Conservation (phyloP, 2,329 filamentous ascomycete genomes). For the Periconia sp. region DNA sequence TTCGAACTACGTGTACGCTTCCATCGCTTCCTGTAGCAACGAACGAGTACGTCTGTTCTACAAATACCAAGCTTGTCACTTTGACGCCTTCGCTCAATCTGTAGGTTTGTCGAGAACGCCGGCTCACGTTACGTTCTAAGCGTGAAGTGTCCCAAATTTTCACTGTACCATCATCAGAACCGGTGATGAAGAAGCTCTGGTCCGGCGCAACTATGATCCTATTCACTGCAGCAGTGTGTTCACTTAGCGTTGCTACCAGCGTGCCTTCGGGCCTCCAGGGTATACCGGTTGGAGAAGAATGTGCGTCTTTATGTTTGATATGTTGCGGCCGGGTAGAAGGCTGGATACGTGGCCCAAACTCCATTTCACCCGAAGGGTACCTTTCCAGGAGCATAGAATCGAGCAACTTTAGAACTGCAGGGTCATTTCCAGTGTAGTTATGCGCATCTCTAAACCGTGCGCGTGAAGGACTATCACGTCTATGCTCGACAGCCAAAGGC, state of each 20-base stretch:
- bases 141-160: slow-evolving; percentile 92
- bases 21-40: slow-evolving; percentile 88
- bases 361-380: slow-evolving; percentile 61
- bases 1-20: slow-evolving; percentile 77
- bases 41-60: slow-evolving; percentile 93
- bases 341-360: slow-evolving; percentile 78
- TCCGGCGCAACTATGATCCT: slow-evolving; percentile 83
- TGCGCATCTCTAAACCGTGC: slow-evolving; percentile 66
- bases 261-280: slow-evolving; percentile 83
- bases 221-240: slow-evolving; percentile 82
- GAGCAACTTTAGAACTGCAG: slow-evolving; percentile 64
- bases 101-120: slow-evolving; percentile 84
- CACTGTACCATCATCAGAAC: slow-evolving; percentile 85
- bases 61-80: slow-evolving; percentile 82
- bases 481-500: slow-evolving; percentile 34
- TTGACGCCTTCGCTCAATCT: slow-evolving; percentile 70
- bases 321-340: slow-evolving; percentile 60
- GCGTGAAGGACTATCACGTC: slow-evolving; percentile 33
- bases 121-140: slow-evolving; percentile 86
- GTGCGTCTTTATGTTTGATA: slow-evolving; percentile 58
- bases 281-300: slow-evolving; percentile 51
- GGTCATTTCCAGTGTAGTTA: slow-evolving; percentile 79
- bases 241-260: slow-evolving; percentile 83
- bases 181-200: slow-evolving; percentile 92
- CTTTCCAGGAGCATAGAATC: slow-evolving; percentile 79